phyloP scores from a whole-genome alignment of 441 rosid species.

The Erodium moschatum region DNA sequence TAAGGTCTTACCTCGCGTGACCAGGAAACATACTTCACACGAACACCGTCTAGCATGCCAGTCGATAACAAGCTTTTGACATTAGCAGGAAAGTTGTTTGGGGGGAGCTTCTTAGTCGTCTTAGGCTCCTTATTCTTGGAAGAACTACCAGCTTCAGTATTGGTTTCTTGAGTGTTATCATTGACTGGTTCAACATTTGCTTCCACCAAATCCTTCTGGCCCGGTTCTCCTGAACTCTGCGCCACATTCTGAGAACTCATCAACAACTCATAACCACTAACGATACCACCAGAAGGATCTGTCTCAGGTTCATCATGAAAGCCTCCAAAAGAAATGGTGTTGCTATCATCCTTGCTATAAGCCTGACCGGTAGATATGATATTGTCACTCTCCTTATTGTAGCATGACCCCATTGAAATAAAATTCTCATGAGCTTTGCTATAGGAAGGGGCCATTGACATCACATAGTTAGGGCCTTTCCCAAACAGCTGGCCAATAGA shows the following conservation, averaged over 20 bases:
- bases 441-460: conserved; percentile 29
- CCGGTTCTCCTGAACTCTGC: conserved; percentile 30
- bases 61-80: conserved; percentile 75
- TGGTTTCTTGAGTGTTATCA: conserved; percentile 30
- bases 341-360: conserved; percentile 28
- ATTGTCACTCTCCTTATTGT: conserved; percentile 33
- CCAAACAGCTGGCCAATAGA: conserved; percentile 33
- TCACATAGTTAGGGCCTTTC: conserved; percentile 30
- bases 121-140: conserved; percentile 49
- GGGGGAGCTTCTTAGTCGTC: conserved; percentile 46
- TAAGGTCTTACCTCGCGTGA: conserved; percentile 50
- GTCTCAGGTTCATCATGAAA: conserved; percentile 45
- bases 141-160: conserved; percentile 35
- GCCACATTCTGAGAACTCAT: conserved; percentile 31
- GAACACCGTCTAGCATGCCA: conserved; percentile 71
- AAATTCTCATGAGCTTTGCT: conserved; percentile 34
- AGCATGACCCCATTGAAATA: conserved; percentile 37
- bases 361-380: conserved; percentile 26
- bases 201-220: conserved; percentile 32
- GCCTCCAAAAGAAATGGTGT: conserved; percentile 46
- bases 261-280: conserved; percentile 38
- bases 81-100: conserved; percentile 63
- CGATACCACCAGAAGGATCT: conserved; percentile 36
- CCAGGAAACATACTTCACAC: conserved; percentile 60
- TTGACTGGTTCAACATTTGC: conserved; percentile 23